Conservation (phyloP, 331 rosid species). For the Arachis monticola region DNA sequence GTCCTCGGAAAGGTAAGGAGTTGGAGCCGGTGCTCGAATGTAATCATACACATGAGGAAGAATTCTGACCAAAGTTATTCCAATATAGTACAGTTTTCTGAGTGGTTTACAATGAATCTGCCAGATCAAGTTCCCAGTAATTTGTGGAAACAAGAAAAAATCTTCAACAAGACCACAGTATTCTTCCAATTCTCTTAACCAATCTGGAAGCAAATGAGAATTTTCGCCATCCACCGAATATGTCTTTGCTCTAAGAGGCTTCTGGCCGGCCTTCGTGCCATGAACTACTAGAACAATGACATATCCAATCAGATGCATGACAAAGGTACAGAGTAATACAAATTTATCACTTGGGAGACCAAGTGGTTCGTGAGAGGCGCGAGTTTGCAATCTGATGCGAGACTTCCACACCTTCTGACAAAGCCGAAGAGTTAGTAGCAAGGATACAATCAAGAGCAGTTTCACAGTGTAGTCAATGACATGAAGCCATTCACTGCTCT, state of each 20-base stretch:
- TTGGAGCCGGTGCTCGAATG: constrained; percentile 58
- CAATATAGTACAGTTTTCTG: constrained; percentile 73
- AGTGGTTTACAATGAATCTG: constrained; percentile 76
- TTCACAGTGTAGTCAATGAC: constrained; percentile 75
- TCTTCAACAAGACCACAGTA: constrained; percentile 88
- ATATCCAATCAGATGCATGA: constrained; percentile 66
- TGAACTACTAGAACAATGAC: constrained; percentile 59
- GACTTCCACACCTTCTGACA: constrained; percentile 95
- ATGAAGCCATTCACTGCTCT: constrained; percentile 60
- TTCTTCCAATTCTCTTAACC: constrained; percentile 78
- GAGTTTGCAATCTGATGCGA: constrained; percentile 67
- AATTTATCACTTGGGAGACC: constrained; percentile 69
- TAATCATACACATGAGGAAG: constrained; percentile 86
- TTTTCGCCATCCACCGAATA: constrained; percentile 30
- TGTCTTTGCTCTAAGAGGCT: constrained; percentile 42
- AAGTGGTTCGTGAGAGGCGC: constrained; percentile 59
- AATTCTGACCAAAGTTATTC: constrained; percentile 81
- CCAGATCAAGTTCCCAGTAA: constrained; percentile 86
- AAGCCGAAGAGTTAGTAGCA: constrained; percentile 77
- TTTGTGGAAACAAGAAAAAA: constrained; percentile 85
- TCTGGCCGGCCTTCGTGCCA: constrained; percentile 49
- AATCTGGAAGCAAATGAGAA: constrained; percentile 49
- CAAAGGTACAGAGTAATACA: constrained; percentile 59
- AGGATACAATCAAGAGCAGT: constrained; percentile 69
- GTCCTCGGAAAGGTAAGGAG: constrained; percentile 71